These are phyloP conservation scores for Fomitopsis serialis DNA, from an alignment of 768 basidiomycete genomes.

Conservation along the genomic window DNA sequence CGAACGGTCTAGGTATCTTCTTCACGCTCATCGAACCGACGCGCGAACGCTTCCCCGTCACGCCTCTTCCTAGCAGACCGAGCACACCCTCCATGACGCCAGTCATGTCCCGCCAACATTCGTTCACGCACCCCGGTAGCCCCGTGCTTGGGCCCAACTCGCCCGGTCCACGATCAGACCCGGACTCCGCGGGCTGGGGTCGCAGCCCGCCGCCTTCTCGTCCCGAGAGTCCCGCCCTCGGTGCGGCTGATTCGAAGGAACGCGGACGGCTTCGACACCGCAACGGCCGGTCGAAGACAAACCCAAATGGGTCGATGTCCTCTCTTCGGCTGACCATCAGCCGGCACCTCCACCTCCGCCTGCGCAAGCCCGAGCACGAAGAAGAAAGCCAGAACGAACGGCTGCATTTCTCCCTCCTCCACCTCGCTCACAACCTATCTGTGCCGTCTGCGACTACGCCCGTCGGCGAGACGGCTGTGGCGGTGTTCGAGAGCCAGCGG, in stretches of 20 bases:
- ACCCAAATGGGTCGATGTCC: neutral
- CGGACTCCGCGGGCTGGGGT: neutral
- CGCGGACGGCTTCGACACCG: too few relatives aligned
- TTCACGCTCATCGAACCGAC: constrained; percentile 61
- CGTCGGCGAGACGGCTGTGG: constrained; percentile 61
- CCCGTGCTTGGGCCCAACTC: constrained; percentile 15
- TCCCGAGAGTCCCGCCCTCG: neutral
- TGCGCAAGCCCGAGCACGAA: constrained; percentile 11
- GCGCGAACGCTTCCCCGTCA: constrained; percentile 44
- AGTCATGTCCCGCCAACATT: constrained; percentile 4
- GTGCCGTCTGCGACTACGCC: constrained; percentile 1
- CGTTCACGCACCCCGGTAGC: constrained; percentile 27
- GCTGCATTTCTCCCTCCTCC: constrained; percentile 22
- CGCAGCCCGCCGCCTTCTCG: constrained; percentile 1
- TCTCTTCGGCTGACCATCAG: constrained; percentile 15
- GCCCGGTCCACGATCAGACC: neutral
- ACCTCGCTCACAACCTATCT: constrained; percentile 17
- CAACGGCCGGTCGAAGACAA: neutral
- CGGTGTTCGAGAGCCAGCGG: constrained; percentile 67
- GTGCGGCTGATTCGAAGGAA: neutral
- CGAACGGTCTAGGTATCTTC: constrained; percentile 57
- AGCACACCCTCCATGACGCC: constrained; percentile 40
- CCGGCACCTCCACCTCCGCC: constrained; percentile 10
- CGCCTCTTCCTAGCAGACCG: constrained; percentile 27
- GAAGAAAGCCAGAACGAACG: constrained; percentile 15